Base-by-base conservation (phyloP, 345 rosid species). In the Draba incana region DNA sequence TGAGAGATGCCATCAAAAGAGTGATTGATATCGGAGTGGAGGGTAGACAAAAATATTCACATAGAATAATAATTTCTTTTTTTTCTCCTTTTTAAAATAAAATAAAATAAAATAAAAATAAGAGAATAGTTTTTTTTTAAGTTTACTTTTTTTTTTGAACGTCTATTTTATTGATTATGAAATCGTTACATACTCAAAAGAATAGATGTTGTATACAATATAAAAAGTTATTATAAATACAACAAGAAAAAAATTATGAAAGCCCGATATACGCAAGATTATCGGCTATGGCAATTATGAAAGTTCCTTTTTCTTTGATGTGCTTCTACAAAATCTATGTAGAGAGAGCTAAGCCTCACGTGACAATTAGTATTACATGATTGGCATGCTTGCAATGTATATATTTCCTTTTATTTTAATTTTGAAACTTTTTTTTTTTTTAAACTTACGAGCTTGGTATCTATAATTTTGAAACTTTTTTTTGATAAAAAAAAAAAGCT, bases 331-430 rank as follows among this genome's bases (percentile, higher is more conserved):
- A 55, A 68, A 62, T 68, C 70, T 62, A 20, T 53, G 52, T 50
- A 52, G 24, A n/a, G 30, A 9, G 4, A 27, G 58, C 44, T 37
- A 53, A 46, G 10, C 57, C 50, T 54, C 74, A 75, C 64, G 69
- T 75, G 78, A 68, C 41, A 37, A 35, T 39, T 15, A 38, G 51
- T 61, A 46, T 61, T 64, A 64, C 59, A 75, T 52, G 64, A 55
- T 54, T 24, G 41, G 42, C 28, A 45, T 51, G 24, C 37, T 31
- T 39, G 28, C 38, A 42, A 28, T 28, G 4, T 28, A 28, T 3
- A 24, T 28, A 66, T 57, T 67, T 59, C 44, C 8, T 28, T 28
- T 20, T 20, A 0, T 20, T 20, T 20, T 20, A 20, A 20, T 20
- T 20, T 35, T 46, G 55, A 35, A 12, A 20, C 20, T 20, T 20